Evolutionary conservation across 768 basidiomycete species (phyloP).

Genomic region (Boletus rufocinnamomeus): DNA sequence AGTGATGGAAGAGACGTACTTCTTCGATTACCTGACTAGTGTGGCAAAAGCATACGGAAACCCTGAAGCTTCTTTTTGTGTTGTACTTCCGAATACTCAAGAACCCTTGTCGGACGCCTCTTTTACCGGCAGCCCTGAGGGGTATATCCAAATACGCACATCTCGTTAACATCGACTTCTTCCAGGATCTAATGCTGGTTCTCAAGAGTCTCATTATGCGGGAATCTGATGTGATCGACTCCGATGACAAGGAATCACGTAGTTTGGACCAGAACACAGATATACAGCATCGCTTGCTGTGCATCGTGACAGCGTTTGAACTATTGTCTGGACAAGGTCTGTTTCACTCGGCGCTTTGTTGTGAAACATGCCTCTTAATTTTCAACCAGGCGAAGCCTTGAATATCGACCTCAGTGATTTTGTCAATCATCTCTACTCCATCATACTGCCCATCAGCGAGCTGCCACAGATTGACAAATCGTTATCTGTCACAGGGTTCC

Average conservation of each 20-base stretch:
- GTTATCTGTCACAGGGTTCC: slow-evolving; percentile 34
- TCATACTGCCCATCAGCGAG: slow-evolving; percentile 75
- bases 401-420: slow-evolving; percentile 95
- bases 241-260: slow-evolving; percentile 36
- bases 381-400: slow-evolving; percentile 81
- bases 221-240: slow-evolving; percentile 44
- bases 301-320: slow-evolving; percentile 96
- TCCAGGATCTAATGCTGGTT: slow-evolving; percentile 89
- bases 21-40: slow-evolving; percentile 22
- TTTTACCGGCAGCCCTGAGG: slow-evolving; percentile 84
- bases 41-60: slow-evolving; percentile 86
- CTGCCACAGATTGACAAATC: slow-evolving; percentile 62
- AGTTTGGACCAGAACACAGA: slow-evolving; percentile 38
- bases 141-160: slow-evolving; percentile 95
- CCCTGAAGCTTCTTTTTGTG: slow-evolving; percentile 94
- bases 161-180: slow-evolving; percentile 97
- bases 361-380: slow-evolving; percentile 4
- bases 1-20: slow-evolving; percentile 36
- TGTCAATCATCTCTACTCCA: slow-evolving; percentile 76
- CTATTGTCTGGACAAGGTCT: slow-evolving; percentile 93
- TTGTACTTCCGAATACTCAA: slow-evolving; percentile 97
- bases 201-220: slow-evolving; percentile 74
- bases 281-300: slow-evolving; percentile 67
- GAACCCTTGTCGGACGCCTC: slow-evolving; percentile 70
- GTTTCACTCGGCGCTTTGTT: slow-evolving; percentile 12